phyloP scores from a whole-genome alignment of 192 early-diverging fungal genomes.

The Podila clonocystis region DNA sequence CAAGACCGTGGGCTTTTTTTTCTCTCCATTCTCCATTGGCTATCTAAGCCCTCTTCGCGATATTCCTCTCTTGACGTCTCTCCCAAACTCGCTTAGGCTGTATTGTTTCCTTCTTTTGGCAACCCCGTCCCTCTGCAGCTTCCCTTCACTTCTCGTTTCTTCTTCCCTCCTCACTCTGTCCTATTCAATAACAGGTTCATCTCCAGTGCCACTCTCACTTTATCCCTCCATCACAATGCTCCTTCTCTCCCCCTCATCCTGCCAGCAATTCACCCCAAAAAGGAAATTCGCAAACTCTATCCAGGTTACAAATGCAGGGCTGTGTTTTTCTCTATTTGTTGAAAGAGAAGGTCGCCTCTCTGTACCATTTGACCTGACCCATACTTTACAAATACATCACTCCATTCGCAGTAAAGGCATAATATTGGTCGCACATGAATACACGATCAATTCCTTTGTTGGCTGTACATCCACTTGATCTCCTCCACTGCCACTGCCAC shows the following conservation, averaged over 20 bases:
- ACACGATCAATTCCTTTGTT: too few species aligned
- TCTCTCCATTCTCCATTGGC: too few species aligned
- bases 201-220: not conserved
- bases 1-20: too few species aligned
- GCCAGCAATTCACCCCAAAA: not conserved
- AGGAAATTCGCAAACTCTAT: conserved; percentile 1
- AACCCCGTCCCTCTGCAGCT: conserved; percentile 2
- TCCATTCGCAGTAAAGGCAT: too few species aligned
- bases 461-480: too few species aligned
- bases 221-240: not conserved
- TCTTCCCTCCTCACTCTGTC: not conserved
- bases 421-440: too few species aligned
- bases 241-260: not conserved
- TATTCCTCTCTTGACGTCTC: not conserved
- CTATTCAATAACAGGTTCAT: not conserved
- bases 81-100: not conserved
- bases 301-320: not conserved
- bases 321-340: too few species aligned
- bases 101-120: conserved; percentile 4
- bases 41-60: too few species aligned
- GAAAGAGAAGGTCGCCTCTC: too few species aligned
- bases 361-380: too few species aligned
- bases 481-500: too few species aligned
- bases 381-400: too few species aligned
- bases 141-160: not conserved